Percentiles rank a stretch among this genome's conserved stretches.
These are phyloP conservation scores for Aspergillus phoenicis DNA, from an alignment of 2,329 filamentous ascomycete species.

Conservation along the genomic window DNA sequence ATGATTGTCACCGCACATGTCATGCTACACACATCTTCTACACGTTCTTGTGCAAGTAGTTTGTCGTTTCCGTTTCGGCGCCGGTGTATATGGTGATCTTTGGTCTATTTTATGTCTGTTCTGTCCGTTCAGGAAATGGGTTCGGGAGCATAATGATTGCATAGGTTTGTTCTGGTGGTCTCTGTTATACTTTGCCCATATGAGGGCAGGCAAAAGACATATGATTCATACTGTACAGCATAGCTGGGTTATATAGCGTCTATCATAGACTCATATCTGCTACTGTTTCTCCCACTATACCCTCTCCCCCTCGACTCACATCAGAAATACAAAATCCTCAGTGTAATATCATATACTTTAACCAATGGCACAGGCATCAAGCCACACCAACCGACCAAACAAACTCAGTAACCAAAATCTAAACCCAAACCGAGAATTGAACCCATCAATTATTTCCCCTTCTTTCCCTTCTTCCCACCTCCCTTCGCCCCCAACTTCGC, in stretches of 20 bases:
- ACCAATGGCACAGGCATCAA: not conserved
- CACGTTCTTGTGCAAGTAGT: too few species aligned
- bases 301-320: too few species aligned
- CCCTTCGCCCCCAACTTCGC: constrained; percentile 42
- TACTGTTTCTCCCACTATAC: too few species aligned
- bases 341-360: not conserved
- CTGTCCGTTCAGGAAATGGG: not conserved
- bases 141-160: constrained; percentile 3
- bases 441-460: constrained; percentile 22
- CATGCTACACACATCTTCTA: not conserved
- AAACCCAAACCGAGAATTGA: not conserved
- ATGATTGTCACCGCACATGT: constrained; percentile 18
- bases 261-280: not conserved
- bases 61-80: constrained; percentile 21
- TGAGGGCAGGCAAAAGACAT: not conserved
- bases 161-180: not conserved
- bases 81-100: constrained; percentile 29
- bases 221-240: constrained; percentile 4
- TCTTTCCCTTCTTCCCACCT: constrained; percentile 36
- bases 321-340: too few species aligned
- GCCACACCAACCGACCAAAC: not conserved
- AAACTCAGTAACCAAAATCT: not conserved
- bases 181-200: not conserved
- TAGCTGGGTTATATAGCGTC: not conserved
- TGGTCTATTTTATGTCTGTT: constrained; percentile 5